Evolutionary conservation across 495 filamentous ascomycete species (phyloP), one percentile per base, ranked within the genome.

Genomic region (Hypoxylon fragiforme): DNA sequence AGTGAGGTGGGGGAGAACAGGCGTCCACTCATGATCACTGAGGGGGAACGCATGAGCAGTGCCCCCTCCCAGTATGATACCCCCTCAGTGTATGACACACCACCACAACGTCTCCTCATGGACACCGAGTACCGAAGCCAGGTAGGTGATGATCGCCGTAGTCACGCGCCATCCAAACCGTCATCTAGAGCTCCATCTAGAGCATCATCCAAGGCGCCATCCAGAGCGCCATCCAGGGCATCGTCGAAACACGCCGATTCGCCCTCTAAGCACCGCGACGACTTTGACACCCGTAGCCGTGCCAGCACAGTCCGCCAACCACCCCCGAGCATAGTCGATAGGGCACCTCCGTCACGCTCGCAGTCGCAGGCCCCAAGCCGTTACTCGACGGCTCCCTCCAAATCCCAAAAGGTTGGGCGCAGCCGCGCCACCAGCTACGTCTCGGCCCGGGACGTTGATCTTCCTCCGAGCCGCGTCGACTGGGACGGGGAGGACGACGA

Each of bases 101-200:
- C n/a, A n/a, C n/a, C n/a, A n/a, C n/a, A n/a, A n/a, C 45, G 40
- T 7, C 37, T 63, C 13, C 31, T 67, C 2, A 61, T 21, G 31
- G 66, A 73, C 3, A 6, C 38, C 18, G 70, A 73, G 44, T 63
- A 70, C 20, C 67, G 65, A 50, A 71, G 65, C 60, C 64, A 68
- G 7, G 54, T 31, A 5, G 49, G 21, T 0, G 45, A 56, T 8
- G 54, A 54, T n/a, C 45, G 39, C 7, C 54, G 54, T 9, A 56
- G 54, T 39, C 40, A 57, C 44, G 54, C 22, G 20, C 37, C 48
- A 2, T 65, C 62, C 1, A 49, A 43, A n/a, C 4, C 9, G 24
- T 4, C 24, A 28, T 28, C 24, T 28, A 4, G 24, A 28, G 24
- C 24, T 9, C 24, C 24, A 9, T 28, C 24, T 9, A 28, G 24